These are phyloP conservation scores for Fraxinus quadrangulata DNA, from an alignment of 257 asterid genomes.

Conservation along the genomic window DNA sequence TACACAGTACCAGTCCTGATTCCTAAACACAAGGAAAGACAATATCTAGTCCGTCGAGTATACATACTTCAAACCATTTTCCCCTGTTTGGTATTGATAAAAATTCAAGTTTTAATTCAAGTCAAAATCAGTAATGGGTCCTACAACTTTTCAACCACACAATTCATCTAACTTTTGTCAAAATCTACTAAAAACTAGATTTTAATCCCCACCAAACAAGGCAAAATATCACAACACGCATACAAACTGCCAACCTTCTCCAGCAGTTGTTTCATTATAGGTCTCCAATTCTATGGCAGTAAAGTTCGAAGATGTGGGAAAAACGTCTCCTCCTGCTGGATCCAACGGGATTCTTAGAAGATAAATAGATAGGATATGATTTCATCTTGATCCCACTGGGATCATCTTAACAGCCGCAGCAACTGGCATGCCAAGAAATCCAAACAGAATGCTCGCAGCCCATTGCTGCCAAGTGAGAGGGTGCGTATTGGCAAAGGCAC, in stretches of 20 bases:
- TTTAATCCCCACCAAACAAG: too few relatives aligned
- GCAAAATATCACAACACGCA: not conserved
- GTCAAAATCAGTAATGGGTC: too few relatives aligned
- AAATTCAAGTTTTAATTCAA: too few relatives aligned
- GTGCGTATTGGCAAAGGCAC: constrained; percentile 76
- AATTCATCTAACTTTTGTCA: too few relatives aligned
- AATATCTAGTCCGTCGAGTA: not conserved
- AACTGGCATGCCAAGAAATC: constrained; percentile 91
- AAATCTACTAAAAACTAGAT: too few relatives aligned
- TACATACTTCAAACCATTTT: not conserved
- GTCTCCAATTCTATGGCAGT: not conserved
- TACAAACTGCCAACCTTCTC: not conserved
- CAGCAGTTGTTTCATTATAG: not conserved
- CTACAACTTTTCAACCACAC: too few relatives aligned
- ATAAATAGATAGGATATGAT: not conserved
- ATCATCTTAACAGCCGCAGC: constrained; percentile 90
- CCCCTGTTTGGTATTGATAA: too few relatives aligned
- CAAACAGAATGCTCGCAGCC: constrained; percentile 62
- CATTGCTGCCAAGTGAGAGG: constrained; percentile 85
- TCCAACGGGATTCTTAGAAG: not conserved
- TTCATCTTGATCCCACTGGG: constrained; percentile 71
- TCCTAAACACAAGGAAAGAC: not conserved
- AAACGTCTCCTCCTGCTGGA: not conserved
- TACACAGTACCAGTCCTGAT: not conserved
- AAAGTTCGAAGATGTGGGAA: not conserved